Evolutionary conservation across 352 stramenopile species (phyloP).

Genomic region (Phytopythium chamaehyphon): DNA sequence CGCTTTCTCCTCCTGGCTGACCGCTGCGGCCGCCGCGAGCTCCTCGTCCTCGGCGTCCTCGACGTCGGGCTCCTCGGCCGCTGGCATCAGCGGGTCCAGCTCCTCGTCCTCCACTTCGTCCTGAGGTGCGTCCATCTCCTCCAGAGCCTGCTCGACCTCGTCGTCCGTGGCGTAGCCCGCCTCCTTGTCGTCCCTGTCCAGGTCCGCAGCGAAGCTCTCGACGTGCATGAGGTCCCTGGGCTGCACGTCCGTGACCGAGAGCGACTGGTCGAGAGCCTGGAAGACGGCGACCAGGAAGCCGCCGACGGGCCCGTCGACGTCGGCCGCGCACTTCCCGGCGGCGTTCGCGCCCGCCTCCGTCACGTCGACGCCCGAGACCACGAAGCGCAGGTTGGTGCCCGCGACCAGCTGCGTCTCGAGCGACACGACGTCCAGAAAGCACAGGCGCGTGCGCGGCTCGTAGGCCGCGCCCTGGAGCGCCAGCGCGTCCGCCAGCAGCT

Average conservation of each 20-base stretch:
- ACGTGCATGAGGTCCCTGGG: slow-evolving; percentile 5
- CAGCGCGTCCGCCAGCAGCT: slow-evolving; percentile 28
- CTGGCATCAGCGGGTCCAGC: slow-evolving; percentile 1
- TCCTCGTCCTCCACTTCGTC: slow-evolving; percentile 6
- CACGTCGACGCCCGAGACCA: slow-evolving; percentile 17
- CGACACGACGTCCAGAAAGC: slow-evolving; percentile 30
- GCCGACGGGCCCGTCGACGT: background rate
- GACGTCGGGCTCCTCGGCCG: slow-evolving; percentile 2
- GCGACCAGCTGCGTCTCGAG: slow-evolving; percentile 26
- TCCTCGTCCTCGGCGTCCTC: slow-evolving; percentile 1
- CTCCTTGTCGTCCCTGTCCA: slow-evolving; percentile 25
- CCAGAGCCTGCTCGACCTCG: slow-evolving; percentile 4
- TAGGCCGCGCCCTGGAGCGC: slow-evolving; percentile 2
- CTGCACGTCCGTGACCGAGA: slow-evolving; percentile 55
- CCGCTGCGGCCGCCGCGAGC: background rate
- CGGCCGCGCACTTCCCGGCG: slow-evolving; percentile 31
- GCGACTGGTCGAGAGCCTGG: slow-evolving; percentile 23
- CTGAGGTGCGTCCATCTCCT: slow-evolving; percentile 7
- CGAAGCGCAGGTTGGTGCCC: slow-evolving; percentile 27
- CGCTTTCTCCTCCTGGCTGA: slow-evolving; percentile 48
- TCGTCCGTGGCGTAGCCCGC: slow-evolving; percentile 3
- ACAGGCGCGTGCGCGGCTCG: slow-evolving; percentile 24
- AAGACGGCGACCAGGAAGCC: slow-evolving; percentile 9
- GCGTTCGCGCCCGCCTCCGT: slow-evolving; percentile 12
- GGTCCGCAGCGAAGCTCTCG: slow-evolving; percentile 42